A percentile compares a stretch with the other conserved stretches of the same genome.
Conservation (phyloP, 257 asterid species). For the Fraxinus excelsior region DNA sequence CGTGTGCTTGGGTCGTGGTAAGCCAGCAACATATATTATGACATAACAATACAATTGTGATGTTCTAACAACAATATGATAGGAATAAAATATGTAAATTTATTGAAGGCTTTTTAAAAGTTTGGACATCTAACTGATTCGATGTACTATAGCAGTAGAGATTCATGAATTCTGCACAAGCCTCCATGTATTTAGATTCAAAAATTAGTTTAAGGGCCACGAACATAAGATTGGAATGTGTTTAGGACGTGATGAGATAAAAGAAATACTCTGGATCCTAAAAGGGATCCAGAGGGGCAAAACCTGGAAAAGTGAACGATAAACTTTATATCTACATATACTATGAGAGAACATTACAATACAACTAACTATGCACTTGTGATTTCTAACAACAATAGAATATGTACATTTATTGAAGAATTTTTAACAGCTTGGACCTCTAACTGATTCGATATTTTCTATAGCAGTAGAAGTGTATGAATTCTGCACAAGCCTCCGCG, state of each 20-base stretch:
- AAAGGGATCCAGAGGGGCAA: neutral
- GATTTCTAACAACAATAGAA: neutral
- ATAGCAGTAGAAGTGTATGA: neutral
- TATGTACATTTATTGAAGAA: neutral
- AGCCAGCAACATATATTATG: neutral
- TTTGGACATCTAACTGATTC: neutral
- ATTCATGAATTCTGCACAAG: neutral
- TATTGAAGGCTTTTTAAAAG: neutral
- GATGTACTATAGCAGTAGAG: neutral
- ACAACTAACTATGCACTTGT: neutral
- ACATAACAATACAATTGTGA: neutral
- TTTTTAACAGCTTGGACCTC: neutral
- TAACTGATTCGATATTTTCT: neutral
- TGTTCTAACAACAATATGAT: neutral
- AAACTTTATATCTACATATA: no score
- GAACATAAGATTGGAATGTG: neutral
- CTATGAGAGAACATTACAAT: neutral
- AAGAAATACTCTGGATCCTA: neutral
- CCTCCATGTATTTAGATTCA: neutral
- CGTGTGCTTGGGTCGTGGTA: neutral
- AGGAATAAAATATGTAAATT: neutral
- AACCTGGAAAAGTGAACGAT: neutral
- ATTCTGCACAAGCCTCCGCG: neutral
- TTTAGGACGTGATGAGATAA: neutral
- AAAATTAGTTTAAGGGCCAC: neutral